Percentiles rank a stretch among this genome's conserved stretches.
Conservation (phyloP, 2,329 filamentous ascomycete species). For the Rhexocercosporidium sp. region DNA sequence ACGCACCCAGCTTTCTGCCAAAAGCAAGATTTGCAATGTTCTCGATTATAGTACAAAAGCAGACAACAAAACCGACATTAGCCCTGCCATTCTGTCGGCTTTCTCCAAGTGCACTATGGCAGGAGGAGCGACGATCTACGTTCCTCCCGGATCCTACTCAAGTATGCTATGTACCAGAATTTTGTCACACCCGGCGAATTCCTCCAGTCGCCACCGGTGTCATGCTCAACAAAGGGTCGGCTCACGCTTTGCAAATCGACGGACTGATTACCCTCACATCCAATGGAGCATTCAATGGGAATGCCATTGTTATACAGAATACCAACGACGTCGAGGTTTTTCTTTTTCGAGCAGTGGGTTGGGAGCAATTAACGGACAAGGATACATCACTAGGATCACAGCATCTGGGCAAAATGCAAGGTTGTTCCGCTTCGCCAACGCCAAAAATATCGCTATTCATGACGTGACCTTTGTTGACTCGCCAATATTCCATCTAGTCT, state of each 20-base stretch:
- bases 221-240: constrained; percentile 37
- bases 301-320: constrained; percentile 30
- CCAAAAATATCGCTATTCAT: constrained; percentile 37
- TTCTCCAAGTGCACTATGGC: constrained; percentile 40
- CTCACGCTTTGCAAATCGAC: constrained; percentile 46
- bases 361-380: constrained; percentile 45
- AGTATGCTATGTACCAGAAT: constrained; percentile 3
- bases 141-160: constrained; percentile 28
- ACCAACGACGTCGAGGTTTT: constrained; percentile 44
- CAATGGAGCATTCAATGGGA: constrained; percentile 25
- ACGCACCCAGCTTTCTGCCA: constrained; percentile 38
- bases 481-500: constrained; percentile 46
- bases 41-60: constrained; percentile 41
- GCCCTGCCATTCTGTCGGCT: constrained; percentile 37
- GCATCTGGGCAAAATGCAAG: constrained; percentile 37
- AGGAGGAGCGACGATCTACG: constrained; percentile 27
- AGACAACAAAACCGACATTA: constrained; percentile 43
- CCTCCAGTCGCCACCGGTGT: constrained; percentile 26
- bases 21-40: constrained; percentile 42
- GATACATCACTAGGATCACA: constrained; percentile 42
- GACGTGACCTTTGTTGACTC: constrained; percentile 43
- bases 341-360: constrained; percentile 43
- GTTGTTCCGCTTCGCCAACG: constrained; percentile 33
- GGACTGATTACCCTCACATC: constrained; percentile 38
- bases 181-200: background rate